Evolutionary conservation across 805 yeast genomes (phyloP).

Genomic region (Wickerhamomyces kurtzmanii): DNA sequence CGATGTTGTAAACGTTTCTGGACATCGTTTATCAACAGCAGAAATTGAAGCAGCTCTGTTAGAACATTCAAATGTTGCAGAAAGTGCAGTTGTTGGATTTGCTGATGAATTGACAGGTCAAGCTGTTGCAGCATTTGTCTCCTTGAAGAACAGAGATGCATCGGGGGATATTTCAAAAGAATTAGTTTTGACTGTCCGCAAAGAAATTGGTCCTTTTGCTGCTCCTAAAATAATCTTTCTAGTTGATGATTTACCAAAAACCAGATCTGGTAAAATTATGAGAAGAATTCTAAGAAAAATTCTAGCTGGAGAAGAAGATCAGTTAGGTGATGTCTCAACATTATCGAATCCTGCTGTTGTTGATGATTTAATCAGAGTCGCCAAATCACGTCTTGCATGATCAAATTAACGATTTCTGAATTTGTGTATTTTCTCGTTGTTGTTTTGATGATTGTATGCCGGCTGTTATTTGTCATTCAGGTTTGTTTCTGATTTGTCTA

Average conservation of each 20-base stretch:
- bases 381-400: constrained; percentile 19
- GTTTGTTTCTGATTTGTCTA: too few relatives aligned
- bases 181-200: constrained; percentile 59
- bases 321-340: constrained; percentile 71
- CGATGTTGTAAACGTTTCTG: constrained; percentile 82
- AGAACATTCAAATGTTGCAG: constrained; percentile 63
- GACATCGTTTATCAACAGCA: constrained; percentile 82
- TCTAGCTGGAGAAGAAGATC: constrained; percentile 68
- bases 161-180: constrained; percentile 30
- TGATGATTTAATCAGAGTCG: constrained; percentile 49
- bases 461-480: too few relatives aligned
- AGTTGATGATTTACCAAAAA: constrained; percentile 75
- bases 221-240: constrained; percentile 69
- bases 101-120: constrained; percentile 80
- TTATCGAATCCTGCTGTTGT: constrained; percentile 72
- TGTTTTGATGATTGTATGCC: too few relatives aligned
- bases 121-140: constrained; percentile 76
- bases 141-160: constrained; percentile 45
- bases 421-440: too few relatives aligned
- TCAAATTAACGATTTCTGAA: too few relatives aligned
- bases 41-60: constrained; percentile 79
- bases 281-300: constrained; percentile 77
- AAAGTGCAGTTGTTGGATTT: constrained; percentile 78
- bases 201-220: constrained; percentile 80
- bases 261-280: constrained; percentile 83